Base-by-base conservation (phyloP, 2,329 filamentous ascomycete genomes). In the Emergomyces pasteurianus region DNA sequence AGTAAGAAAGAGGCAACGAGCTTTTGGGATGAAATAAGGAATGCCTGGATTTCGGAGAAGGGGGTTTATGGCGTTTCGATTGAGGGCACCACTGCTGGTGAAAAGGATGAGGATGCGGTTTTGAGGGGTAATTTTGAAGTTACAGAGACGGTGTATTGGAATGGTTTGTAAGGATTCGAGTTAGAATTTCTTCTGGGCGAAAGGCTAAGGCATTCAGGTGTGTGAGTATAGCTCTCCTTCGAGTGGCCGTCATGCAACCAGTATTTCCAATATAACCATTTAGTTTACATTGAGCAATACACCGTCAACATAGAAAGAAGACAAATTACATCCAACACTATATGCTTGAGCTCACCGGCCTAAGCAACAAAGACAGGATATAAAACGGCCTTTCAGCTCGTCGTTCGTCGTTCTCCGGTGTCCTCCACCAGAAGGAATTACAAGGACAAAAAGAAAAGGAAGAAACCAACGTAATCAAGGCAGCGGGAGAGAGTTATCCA, bases 21-120 rank as follows among this genome's bases (percentile, higher is more conserved):
- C 59, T 90, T 86, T 74, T 90, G 85, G 79, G 86, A 89, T 65
- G 87, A 90, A 74, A 80, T 82, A 63, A 76, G 82, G 14, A 78
- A 81, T 60, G 77, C 83, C 67, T 91, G 86, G 86, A 80, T 82
- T 23, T 81, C 81, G 1, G 86, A 89, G 74, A 79, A 80, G 69
- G 88, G 86, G 36, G 76, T 77, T 55, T 90, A 89, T 69, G 80
- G 81, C 61, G 78, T 89, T 18, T 72, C 85, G 59, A 81, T 89
- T 2, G 86, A 74, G 6, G 73, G 82, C 62, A 88, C 82, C 3
- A 56, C 2, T 34, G 3, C 23, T 42, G 78, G 75, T 4, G 74
- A 75, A 4, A 79, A 78, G 63, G 52, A 21, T 3, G 74, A 78
- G 9, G 69, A 87, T 16, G 3, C 80, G 71, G 28, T 6, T 34